Evolutionary conservation across 139 green algal species (phyloP), one percentile per base, ranked within the genome.

Genomic region (Chlamydomonas schloesseri): DNA sequence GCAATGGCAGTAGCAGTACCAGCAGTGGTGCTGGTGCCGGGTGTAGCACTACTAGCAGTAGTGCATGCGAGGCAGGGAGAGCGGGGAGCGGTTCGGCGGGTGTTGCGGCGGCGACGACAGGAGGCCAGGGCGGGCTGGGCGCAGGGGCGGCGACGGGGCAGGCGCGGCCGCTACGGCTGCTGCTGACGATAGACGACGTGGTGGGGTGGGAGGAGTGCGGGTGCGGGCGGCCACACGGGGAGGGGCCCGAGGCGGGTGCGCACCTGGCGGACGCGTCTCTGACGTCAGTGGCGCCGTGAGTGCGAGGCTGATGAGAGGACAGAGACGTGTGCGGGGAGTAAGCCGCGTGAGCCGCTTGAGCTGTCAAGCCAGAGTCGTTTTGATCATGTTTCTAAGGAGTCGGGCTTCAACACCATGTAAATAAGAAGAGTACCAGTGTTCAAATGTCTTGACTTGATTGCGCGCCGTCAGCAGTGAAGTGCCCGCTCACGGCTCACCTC

Each of bases 121-220:
- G 24, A 31, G 21, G 60, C 23, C 8, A n/a, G 8, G 60, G 23
- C 8, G 24, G 60, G 57, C 17, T n/a, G 77, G 18, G 15, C 42
- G 57, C 36, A 17, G 21, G n/a, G 82, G 26, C 50, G 72, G 62
- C 24, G 62, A 47, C 3, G 80, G 58, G 18, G 67, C 21, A 13
- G 13, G 53, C 55, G 55, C 55, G 9, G 20, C 55, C 34, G 15
- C 28, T 81, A 68, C 81, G 87, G 68, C 70, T 91, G 73, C 81
- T 91, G 58, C 70, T 91, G 57, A 91, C 82, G 29, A 60, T 91
- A 1, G 87, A 91, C 64, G 82, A 88, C 67, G 79, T 80, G 62
- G 53, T 81, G 31, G 67, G 67, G 8, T 74, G 64, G 64, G 77
- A 5, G 28, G 29, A 5, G 34, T 46, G 60, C 24, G 55, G 75